Conservation (phyloP, 23 red algal species). For the Agarophyton chilense region DNA sequence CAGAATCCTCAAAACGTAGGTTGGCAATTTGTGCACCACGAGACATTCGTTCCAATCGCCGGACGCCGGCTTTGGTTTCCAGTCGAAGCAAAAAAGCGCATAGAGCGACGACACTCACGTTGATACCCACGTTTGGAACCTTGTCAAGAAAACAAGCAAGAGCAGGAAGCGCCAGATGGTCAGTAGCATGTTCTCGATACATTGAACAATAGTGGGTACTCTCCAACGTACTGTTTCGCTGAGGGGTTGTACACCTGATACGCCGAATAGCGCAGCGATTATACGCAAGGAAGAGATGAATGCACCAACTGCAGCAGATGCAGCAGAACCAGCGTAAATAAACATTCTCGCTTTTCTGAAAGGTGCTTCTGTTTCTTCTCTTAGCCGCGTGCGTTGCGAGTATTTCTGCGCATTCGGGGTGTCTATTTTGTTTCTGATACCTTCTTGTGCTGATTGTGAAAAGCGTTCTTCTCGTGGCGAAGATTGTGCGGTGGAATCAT, state of each 20-base stretch:
- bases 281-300: conserved; percentile 72
- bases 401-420: not conserved
- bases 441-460: no score
- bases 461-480: no score
- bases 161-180: not conserved
- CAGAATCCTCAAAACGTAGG: conserved; percentile 59
- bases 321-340: conserved; percentile 71
- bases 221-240: conserved; percentile 58
- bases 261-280: conserved; percentile 63
- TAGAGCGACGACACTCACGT: conserved; percentile 54
- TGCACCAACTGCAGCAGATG: conserved; percentile 73
- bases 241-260: conserved; percentile 67
- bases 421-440: not conserved
- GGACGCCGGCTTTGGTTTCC: conserved; percentile 58
- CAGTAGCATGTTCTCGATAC: no score
- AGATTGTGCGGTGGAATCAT: not conserved
- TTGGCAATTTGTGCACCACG: conserved; percentile 73
- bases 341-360: conserved; percentile 93
- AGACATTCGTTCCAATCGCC: conserved; percentile 75
- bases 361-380: conserved; percentile 95
- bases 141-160: not conserved
- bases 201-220: no score
- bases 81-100: conserved; percentile 46
- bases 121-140: conserved; percentile 60
- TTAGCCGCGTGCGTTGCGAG: conserved; percentile 52